Percentiles rank a stretch among this genome's conserved stretches.
These are phyloP conservation scores for Hagleromyces aurorensis DNA, from an alignment of 805 yeast genomes.

Conservation along the genomic window DNA sequence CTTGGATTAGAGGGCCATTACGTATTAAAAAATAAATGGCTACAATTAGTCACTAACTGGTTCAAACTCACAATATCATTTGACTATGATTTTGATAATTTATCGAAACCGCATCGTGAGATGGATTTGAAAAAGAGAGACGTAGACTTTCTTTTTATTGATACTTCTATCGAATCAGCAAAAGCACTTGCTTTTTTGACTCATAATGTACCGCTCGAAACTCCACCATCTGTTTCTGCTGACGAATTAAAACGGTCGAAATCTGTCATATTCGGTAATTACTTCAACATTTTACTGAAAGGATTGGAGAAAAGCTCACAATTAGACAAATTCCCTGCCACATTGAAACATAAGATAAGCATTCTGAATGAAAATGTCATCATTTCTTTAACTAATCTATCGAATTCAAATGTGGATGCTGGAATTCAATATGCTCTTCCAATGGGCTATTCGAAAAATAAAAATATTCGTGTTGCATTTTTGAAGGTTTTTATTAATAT, in stretches of 20 bases:
- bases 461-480: slow-evolving; percentile 60
- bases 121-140: slow-evolving; percentile 35
- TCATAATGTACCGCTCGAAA: slow-evolving; percentile 49
- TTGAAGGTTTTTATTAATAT: slow-evolving; percentile 71
- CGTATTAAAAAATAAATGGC: slow-evolving; percentile 39
- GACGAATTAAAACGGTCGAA: slow-evolving; percentile 46
- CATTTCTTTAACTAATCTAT: slow-evolving; percentile 55
- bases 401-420: slow-evolving; percentile 66
- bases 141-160: slow-evolving; percentile 42
- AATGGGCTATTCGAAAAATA: slow-evolving; percentile 65
- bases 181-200: slow-evolving; percentile 49
- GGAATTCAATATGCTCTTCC: slow-evolving; percentile 73
- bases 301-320: slow-evolving; percentile 36
- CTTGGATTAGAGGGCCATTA: slow-evolving; percentile 36
- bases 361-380: slow-evolving; percentile 56
- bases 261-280: slow-evolving; percentile 58
- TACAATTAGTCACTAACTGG: slow-evolving; percentile 45
- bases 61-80: slow-evolving; percentile 43
- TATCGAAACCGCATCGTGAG: slow-evolving; percentile 30
- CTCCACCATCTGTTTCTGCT: slow-evolving; percentile 47
- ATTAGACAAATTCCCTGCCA: slow-evolving; percentile 30
- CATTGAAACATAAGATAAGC: slow-evolving; percentile 45
- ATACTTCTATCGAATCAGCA: slow-evolving; percentile 58
- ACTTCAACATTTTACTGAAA: slow-evolving; percentile 51
- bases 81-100: slow-evolving; percentile 30